Percentiles rank a stretch among this genome's conserved stretches.
phyloP scores from a whole-genome alignment of 495 filamentous ascomycete species.

The Bacidia rubella region DNA sequence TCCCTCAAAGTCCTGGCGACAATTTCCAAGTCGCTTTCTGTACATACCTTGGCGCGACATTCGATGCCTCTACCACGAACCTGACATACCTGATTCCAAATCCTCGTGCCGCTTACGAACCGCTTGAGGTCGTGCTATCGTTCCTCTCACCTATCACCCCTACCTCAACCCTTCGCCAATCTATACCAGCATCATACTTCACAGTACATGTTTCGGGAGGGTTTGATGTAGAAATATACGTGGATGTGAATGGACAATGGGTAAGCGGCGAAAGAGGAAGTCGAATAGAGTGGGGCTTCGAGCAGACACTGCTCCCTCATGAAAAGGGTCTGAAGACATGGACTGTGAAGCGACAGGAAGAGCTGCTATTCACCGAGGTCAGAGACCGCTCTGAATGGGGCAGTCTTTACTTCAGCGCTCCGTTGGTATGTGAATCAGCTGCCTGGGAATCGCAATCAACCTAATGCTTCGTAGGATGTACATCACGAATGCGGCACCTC shows the following conservation, averaged over 20 bases:
- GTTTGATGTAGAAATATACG: conserved; percentile 65
- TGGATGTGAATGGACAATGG: conserved; percentile 86
- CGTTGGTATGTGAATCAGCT: conserved; percentile 31
- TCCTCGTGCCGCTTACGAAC: conserved; percentile 22
- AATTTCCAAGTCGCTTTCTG: conserved; percentile 57
- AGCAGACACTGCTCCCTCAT: conserved; percentile 25
- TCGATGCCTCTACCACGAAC: conserved; percentile 88
- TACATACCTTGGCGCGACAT: conserved; percentile 62
- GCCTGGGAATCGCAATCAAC: neutral
- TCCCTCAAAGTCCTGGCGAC: conserved; percentile 21
- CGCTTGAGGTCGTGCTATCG: conserved; percentile 55
- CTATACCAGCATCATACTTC: conserved; percentile 78
- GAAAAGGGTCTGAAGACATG: conserved; percentile 40
- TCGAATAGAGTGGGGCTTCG: conserved; percentile 55
- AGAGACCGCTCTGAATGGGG: conserved; percentile 82
- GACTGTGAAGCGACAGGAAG: conserved; percentile 47
- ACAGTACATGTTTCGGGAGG: conserved; percentile 59
- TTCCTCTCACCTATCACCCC: conserved; percentile 91
- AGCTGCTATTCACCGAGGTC: conserved; percentile 62
- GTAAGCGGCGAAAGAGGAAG: conserved; percentile 60
- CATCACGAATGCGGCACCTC: conserved; percentile 61
- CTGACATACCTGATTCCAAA: conserved; percentile 63
- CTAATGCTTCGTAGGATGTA: conserved; percentile 29
- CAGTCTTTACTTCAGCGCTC: conserved; percentile 63
- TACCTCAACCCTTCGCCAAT: conserved; percentile 80